Conservation (phyloP, 163 green algal species). For the Scenedesmus sp. region DNA sequence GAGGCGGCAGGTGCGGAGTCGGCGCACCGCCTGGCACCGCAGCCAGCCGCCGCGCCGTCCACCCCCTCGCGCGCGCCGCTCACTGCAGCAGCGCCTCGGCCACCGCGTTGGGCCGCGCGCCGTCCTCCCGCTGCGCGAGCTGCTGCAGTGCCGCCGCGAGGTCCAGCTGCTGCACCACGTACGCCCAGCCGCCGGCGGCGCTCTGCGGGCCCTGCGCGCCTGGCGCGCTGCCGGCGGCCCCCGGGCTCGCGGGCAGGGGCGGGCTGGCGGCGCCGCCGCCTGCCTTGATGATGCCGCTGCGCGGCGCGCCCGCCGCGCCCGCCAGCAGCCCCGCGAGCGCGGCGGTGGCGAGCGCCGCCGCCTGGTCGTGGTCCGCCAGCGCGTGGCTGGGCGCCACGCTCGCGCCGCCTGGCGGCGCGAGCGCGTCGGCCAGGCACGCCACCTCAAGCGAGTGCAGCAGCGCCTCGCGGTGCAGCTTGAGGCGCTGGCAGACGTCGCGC, state of each 20-base stretch:
- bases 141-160: constrained; percentile 43
- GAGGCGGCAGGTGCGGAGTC: neutral
- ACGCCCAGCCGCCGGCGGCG: neutral
- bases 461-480: constrained; percentile 63
- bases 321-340: constrained; percentile 17
- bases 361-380: neutral
- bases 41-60: too few relatives aligned
- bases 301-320: neutral
- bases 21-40: too few relatives aligned
- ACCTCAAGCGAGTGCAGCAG: constrained; percentile 79
- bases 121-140: constrained; percentile 11
- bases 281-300: neutral
- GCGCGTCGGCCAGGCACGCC: constrained; percentile 53
- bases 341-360: neutral
- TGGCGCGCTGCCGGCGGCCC: too few relatives aligned
- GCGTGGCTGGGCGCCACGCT: neutral
- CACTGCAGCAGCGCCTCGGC: constrained; percentile 50
- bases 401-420: constrained; percentile 45
- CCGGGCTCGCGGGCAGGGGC: too few relatives aligned
- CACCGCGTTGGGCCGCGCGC: neutral
- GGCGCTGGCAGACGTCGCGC: constrained; percentile 69
- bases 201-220: too few relatives aligned
- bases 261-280: too few relatives aligned
- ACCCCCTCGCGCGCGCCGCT: neutral
- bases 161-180: constrained; percentile 53